A percentile compares a stretch with the other conserved stretches of the same genome.
Evolutionary conservation across 2,329 filamentous ascomycete genomes (phyloP).

Genomic region (Colletotrichum sp.): DNA sequence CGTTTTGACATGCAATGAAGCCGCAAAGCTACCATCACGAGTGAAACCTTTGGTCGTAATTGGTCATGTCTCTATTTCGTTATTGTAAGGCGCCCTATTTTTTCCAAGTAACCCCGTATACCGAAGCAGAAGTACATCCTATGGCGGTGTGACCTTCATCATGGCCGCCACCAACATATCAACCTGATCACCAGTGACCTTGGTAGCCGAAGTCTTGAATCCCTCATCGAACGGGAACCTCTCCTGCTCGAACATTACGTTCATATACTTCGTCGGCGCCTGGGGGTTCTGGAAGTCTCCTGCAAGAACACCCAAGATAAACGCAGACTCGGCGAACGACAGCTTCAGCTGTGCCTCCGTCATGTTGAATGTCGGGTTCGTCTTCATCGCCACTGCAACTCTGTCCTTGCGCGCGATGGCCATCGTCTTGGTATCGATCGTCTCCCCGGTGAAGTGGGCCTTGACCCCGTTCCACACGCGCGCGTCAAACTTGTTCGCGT

Average conservation of each 20-base stretch:
- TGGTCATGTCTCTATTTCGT: not conserved
- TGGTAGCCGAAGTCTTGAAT: not conserved
- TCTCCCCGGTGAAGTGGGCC: not conserved
- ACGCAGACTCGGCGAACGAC: not conserved
- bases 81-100: not conserved
- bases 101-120: not conserved
- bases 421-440: not conserved
- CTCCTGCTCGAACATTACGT: not conserved
- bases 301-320: not conserved
- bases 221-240: not conserved
- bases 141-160: not conserved
- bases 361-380: not conserved
- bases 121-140: not conserved
- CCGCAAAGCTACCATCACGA: not conserved
- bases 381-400: not conserved
- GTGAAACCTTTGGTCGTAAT: fast-evolving
- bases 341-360: not conserved
- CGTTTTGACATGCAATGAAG: not conserved
- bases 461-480: not conserved
- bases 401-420: slow-evolving; percentile 41
- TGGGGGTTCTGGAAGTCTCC: not conserved
- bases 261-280: not conserved
- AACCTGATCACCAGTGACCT: not conserved
- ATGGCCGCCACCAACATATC: not conserved
- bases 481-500: not conserved